Conservation (phyloP, 23 red algal genomes). For the Pyropia yezoensis region DNA sequence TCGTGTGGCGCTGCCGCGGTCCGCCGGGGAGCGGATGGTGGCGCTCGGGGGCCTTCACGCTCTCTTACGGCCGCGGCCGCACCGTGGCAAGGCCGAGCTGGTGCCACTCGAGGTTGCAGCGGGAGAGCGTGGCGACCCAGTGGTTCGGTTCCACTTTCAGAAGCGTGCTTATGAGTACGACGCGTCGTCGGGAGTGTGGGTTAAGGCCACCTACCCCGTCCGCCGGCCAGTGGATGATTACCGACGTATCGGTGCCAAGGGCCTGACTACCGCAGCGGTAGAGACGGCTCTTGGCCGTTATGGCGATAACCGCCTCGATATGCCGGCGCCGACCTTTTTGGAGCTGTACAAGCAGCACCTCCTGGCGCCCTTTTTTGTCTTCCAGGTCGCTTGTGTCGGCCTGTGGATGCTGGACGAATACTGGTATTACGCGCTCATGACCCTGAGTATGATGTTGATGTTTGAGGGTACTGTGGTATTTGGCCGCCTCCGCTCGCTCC, state of each 20-base stretch:
- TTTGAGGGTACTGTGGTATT: slow-evolving; percentile 90
- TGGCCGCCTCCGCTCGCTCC: slow-evolving; percentile 63
- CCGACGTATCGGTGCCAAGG: slow-evolving; percentile 9
- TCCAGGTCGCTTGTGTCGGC: slow-evolving; percentile 93
- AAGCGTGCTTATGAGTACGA: slow-evolving; percentile 72
- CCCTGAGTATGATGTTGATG: slow-evolving; percentile 87
- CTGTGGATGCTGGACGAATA: slow-evolving; percentile 91
- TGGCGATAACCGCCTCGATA: slow-evolving; percentile 76
- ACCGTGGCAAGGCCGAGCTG: slow-evolving; percentile 69
- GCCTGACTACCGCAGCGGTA: slow-evolving; percentile 42
- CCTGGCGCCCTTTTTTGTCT: slow-evolving; percentile 89
- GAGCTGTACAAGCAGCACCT: slow-evolving; percentile 90
- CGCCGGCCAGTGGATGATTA: slow-evolving; percentile 38
- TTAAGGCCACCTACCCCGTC: slow-evolving; percentile 63
- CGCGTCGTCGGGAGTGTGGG: slow-evolving; percentile 17
- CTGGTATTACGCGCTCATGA: slow-evolving; percentile 87
- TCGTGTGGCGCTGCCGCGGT: not conserved
- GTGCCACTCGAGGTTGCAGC: slow-evolving; percentile 20
- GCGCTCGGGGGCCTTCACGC: slow-evolving; percentile 32
- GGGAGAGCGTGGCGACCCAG: slow-evolving; percentile 1
- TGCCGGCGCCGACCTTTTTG: slow-evolving; percentile 78
- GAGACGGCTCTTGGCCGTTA: slow-evolving; percentile 19
- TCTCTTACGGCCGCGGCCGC: slow-evolving; percentile 31
- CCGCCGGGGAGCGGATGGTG: not conserved
- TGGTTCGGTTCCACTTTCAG: slow-evolving; percentile 68